These are phyloP conservation scores for Platanthera guangdongensis DNA, from an alignment of 106 monocot genomes.

Conservation along the genomic window DNA sequence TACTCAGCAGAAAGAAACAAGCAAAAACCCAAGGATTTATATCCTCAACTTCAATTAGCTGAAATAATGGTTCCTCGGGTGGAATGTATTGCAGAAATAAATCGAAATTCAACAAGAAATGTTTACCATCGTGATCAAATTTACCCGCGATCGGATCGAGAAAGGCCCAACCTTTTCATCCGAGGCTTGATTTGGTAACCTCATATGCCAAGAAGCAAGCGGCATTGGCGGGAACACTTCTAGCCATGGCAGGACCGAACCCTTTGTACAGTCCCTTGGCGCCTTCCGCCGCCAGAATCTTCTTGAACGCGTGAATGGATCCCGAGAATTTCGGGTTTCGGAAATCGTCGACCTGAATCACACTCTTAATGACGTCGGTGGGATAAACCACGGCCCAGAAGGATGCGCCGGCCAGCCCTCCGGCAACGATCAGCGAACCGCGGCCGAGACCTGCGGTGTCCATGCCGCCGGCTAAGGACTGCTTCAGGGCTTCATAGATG, in stretches of 20 bases:
- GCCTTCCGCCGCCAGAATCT: slow-evolving; percentile 73
- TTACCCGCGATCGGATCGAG: not conserved
- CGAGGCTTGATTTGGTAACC: slow-evolving; percentile 58
- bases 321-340: slow-evolving; percentile 73
- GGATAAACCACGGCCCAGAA: slow-evolving; percentile 79
- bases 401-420: slow-evolving; percentile 71
- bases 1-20: too few species aligned
- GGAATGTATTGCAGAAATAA: too few species aligned
- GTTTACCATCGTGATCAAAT: not conserved
- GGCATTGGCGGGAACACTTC: slow-evolving; percentile 85
- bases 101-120: not conserved
- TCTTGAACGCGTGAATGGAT: slow-evolving; percentile 62
- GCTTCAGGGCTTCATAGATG: slow-evolving; percentile 73
- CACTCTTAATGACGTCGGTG: slow-evolving; percentile 88
- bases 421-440: slow-evolving; percentile 65
- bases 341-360: slow-evolving; percentile 79
- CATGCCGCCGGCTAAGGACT: slow-evolving; percentile 49
- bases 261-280: slow-evolving; percentile 89
- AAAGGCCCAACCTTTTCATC: slow-evolving; percentile 18
- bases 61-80: too few species aligned
- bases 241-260: slow-evolving; percentile 89
- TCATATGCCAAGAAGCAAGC: slow-evolving; percentile 94
- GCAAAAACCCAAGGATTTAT: too few species aligned
- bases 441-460: slow-evolving; percentile 71
- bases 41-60: too few species aligned